Evolutionary conservation across 768 basidiomycete genomes (phyloP), one percentile per base, ranked within the genome.

Genomic region (Arthromyces matolae): DNA sequence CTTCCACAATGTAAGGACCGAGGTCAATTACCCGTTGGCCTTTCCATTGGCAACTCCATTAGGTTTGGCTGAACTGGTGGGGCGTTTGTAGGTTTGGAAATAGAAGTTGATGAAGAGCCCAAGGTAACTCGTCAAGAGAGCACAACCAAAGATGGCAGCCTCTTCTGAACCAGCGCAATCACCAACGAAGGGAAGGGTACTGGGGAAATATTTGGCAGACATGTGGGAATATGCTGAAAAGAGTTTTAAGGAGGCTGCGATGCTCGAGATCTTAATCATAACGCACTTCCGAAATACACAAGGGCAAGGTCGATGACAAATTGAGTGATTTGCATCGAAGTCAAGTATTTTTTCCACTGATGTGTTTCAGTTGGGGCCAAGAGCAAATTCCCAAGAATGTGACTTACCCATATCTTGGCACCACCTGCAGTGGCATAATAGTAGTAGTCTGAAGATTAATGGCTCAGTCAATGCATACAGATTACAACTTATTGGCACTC

Each of bases 261-360:
- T 14, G 9, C 13, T 12, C 41, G 47, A 12, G 8, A 7, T 50
- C 2, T 31, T 23, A 16, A 42, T 31, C 46, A 9, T 5, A 7
- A 85, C 93, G 59, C 63, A 91, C 94, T 93, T 62, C 91, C 96
- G 57, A 94, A 96, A 77, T 96, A 98, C 52, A 94, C 90, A 47
- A 88, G 71, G 66, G 78, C 79, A 16, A 99, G 71, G 70, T 99
- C 95, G 61, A 98, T 84, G 53, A 98, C 68, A 65, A 98, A 99
- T 70, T 99, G 96, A 19, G 78, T 78, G 59, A 99, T 99, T 72
- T 99, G 96, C 86, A 99, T 87, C 20, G 79, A 83, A 32, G 96
- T 99, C 52, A 98, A 69, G 69, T 99, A 93, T 69, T 93, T 93
- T 77, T 99, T 99, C 96, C 96, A 99, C 95, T 94, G 60, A 43